phyloP scores from a whole-genome alignment of 1,139 yeast genomes.

The Hansenula lynferdii region DNA sequence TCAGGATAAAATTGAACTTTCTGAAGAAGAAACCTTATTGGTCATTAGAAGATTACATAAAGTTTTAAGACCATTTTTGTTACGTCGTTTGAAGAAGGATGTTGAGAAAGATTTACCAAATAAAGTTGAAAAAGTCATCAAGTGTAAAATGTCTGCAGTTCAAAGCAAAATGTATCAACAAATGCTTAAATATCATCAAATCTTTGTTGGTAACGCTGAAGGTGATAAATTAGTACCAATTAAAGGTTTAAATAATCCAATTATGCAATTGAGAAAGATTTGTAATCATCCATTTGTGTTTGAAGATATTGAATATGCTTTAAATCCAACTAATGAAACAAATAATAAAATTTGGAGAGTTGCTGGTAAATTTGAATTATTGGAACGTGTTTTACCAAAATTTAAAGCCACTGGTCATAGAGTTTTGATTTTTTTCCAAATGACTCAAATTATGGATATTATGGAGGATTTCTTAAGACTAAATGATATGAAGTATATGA shows the following conservation, averaged over 20 bases:
- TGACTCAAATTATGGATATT: slow-evolving; percentile 87
- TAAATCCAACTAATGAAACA: slow-evolving; percentile 70
- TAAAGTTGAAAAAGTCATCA: slow-evolving; percentile 90
- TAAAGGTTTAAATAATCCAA: slow-evolving; percentile 84
- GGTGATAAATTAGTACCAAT: slow-evolving; percentile 48
- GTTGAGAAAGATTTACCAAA: slow-evolving; percentile 96
- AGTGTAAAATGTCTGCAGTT: slow-evolving; percentile 88
- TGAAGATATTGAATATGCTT: slow-evolving; percentile 85
- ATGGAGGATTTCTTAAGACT: slow-evolving; percentile 79
- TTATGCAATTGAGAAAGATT: slow-evolving; percentile 94
- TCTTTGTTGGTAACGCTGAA: slow-evolving; percentile 53
- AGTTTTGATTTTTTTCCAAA: slow-evolving; percentile 77
- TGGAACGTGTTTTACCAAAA: slow-evolving; percentile 72
- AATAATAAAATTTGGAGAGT: slow-evolving; percentile 73
- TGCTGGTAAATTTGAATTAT: slow-evolving; percentile 73
- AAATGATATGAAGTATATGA: slow-evolving; percentile 60
- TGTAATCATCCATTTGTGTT: slow-evolving; percentile 98
- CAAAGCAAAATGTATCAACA: slow-evolving; percentile 78
- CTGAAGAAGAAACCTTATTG: slow-evolving; percentile 92
- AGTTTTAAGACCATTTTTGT: slow-evolving; percentile 88
- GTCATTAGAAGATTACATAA: slow-evolving; percentile 94
- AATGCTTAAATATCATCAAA: slow-evolving; percentile 66
- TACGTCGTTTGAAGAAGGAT: slow-evolving; percentile 93
- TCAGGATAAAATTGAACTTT: slow-evolving; percentile 71
- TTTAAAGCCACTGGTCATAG: slow-evolving; percentile 73